A percentile compares a stretch with the other conserved stretches of the same genome.
These are phyloP conservation scores for Globisporangium acanthophoron DNA, from an alignment of 352 stramenopile species.

Conservation along the genomic window DNA sequence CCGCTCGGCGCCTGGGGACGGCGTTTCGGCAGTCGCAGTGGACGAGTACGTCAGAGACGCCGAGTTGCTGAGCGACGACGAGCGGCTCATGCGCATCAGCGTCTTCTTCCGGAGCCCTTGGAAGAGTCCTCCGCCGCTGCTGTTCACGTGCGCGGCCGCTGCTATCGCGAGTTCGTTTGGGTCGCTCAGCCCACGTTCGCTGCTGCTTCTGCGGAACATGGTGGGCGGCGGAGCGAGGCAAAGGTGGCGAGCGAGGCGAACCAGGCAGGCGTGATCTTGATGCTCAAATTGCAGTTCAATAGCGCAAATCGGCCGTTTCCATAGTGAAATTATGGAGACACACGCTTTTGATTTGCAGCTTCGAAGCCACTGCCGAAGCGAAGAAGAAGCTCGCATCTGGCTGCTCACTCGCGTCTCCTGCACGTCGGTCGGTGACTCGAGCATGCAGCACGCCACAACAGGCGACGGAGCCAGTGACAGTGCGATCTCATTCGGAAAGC, in stretches of 20 bases:
- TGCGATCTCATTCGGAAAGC: background rate
- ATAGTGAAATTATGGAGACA: too few relatives aligned
- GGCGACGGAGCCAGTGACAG: too few relatives aligned
- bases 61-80: slow-evolving; percentile 3
- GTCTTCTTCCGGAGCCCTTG: slow-evolving; percentile 64
- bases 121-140: slow-evolving; percentile 26
- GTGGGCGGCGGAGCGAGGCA: background rate
- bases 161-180: background rate
- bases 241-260: background rate
- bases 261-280: background rate
- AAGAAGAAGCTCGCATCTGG: too few relatives aligned
- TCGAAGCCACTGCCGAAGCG: too few relatives aligned
- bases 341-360: too few relatives aligned
- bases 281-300: too few relatives aligned
- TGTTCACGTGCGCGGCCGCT: too few relatives aligned
- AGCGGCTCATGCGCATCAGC: slow-evolving; percentile 54
- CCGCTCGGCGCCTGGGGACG: slow-evolving; percentile 23
- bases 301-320: too few relatives aligned
- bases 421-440: too few relatives aligned
- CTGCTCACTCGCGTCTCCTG: too few relatives aligned
- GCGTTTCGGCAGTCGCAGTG: slow-evolving; percentile 7
- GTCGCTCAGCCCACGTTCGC: background rate
- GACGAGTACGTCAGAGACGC: slow-evolving; percentile 5
- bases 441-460: too few relatives aligned
- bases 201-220: slow-evolving; percentile 12